Evolutionary conservation across 2,329 filamentous ascomycete genomes (phyloP).

Genomic region (Fusarium sp.): DNA sequence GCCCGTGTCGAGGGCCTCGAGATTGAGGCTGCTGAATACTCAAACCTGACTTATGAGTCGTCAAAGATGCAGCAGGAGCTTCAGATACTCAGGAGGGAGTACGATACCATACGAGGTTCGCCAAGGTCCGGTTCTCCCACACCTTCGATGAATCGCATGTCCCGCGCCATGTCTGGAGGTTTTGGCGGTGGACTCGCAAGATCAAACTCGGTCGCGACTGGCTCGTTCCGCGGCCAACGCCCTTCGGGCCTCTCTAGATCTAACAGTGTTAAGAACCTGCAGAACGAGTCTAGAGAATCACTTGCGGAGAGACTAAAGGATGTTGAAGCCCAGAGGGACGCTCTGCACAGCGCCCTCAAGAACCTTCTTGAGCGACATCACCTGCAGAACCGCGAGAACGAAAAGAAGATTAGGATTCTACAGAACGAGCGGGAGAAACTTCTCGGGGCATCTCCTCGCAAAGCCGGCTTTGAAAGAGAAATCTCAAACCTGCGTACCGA

Average conservation of each 20-base stretch:
- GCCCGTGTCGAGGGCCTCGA: conserved; percentile 82
- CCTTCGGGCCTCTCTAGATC: conserved; percentile 65
- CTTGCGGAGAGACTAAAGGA: conserved; percentile 86
- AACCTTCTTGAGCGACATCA: conserved; percentile 87
- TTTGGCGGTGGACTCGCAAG: conserved; percentile 67
- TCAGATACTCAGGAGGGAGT: conserved; percentile 73
- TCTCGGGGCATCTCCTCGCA: conserved; percentile 72
- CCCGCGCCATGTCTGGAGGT: conserved; percentile 54
- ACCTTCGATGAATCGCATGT: conserved; percentile 41
- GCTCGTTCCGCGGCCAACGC: conserved; percentile 53
- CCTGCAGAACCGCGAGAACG: conserved; percentile 81
- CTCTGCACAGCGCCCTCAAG: conserved; percentile 86
- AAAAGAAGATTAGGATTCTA: conserved; percentile 79
- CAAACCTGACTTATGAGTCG: conserved; percentile 80
- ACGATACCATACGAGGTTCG: conserved; percentile 64
- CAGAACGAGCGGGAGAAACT: conserved; percentile 82
- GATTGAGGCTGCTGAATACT: conserved; percentile 74
- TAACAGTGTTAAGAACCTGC: conserved; percentile 61
- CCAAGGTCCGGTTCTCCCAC: conserved; percentile 35
- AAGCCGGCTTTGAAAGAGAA: conserved; percentile 84
- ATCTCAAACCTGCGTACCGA: conserved; percentile 82
- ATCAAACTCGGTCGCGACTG: conserved; percentile 73
- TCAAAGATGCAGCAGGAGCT: conserved; percentile 89
- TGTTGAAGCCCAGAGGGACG: conserved; percentile 91
- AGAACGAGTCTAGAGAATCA: conserved; percentile 70